Evolutionary conservation across 2,329 filamentous ascomycete species (phyloP).

Genomic region (Xylariaceae sp.): DNA sequence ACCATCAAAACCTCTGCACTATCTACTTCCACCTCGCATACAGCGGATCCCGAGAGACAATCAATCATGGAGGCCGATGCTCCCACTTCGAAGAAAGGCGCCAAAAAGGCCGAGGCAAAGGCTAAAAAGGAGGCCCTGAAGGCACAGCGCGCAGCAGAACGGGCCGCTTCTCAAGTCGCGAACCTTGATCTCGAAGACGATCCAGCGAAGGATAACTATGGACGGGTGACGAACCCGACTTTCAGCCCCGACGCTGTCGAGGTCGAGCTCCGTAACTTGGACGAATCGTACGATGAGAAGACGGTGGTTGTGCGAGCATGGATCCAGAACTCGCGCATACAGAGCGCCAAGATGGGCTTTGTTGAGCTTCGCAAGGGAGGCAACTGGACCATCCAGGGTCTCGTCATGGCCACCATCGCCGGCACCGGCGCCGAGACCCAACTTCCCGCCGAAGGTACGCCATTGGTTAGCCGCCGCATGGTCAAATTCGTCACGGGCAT

Average conservation of each 20-base stretch:
- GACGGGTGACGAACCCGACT: constrained; percentile 53
- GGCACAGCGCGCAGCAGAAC: constrained; percentile 65
- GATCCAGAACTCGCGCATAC: constrained; percentile 81
- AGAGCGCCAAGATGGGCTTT: constrained; percentile 89
- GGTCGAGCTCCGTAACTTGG: constrained; percentile 58
- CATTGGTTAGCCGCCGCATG: constrained; percentile 53
- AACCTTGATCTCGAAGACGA: constrained; percentile 59
- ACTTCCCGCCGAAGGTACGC: background rate
- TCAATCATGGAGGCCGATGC: background rate
- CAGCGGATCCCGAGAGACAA: background rate
- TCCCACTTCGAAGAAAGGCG: constrained; percentile 12
- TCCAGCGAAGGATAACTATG: constrained; percentile 73
- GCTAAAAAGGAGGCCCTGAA: constrained; percentile 85
- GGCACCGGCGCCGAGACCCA: constrained; percentile 34
- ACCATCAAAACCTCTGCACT: background rate
- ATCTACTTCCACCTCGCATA: background rate
- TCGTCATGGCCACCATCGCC: constrained; percentile 62
- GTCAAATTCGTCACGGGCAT: constrained; percentile 81
- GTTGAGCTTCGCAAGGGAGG: constrained; percentile 74
- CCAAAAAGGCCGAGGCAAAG: constrained; percentile 80
- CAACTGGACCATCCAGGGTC: constrained; percentile 75
- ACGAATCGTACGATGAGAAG: constrained; percentile 61
- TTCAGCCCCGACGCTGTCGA: constrained; percentile 52
- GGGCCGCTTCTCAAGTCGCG: constrained; percentile 65
- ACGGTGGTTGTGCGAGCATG: constrained; percentile 71